These are phyloP conservation scores for Nelumbo lutea DNA, from an alignment of 164 flowering plant species.

Conservation along the genomic window DNA sequence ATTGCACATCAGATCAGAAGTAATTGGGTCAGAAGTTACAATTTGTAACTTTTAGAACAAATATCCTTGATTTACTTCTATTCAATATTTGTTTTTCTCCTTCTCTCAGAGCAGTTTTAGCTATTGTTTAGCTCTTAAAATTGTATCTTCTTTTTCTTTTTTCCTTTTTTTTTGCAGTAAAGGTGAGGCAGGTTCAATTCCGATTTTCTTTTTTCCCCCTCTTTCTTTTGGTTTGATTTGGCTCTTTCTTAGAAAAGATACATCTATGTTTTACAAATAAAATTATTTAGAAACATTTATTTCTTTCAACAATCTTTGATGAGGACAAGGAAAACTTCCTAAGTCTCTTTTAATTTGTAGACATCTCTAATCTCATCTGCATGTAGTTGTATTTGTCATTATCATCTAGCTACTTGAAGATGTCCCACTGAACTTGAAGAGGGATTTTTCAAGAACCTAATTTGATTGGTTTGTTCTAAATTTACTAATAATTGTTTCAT, in stretches of 20 bases:
- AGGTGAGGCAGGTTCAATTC: too few relatives aligned
- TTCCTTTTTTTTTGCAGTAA: neutral
- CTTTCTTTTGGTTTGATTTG: neutral
- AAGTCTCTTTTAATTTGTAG: neutral
- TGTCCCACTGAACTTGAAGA: too few relatives aligned
- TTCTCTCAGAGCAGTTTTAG: too few relatives aligned
- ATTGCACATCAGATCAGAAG: too few relatives aligned
- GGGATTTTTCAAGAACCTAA: neutral
- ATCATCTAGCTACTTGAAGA: neutral
- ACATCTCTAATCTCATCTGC: neutral
- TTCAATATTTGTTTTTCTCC: too few relatives aligned
- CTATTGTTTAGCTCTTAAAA: too few relatives aligned
- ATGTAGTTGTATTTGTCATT: neutral
- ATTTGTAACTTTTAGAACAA: too few relatives aligned
- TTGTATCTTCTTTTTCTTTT: too few relatives aligned
- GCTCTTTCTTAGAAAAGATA: neutral
- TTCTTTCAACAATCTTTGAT: too few relatives aligned
- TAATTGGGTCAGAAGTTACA: constrained; percentile 1
- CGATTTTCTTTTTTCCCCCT: neutral
- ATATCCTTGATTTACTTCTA: too few relatives aligned
- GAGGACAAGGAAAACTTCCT: too few relatives aligned
- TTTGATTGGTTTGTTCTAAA: neutral
- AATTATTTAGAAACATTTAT: too few relatives aligned
- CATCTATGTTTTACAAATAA: neutral
- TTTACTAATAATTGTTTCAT: neutral